Evolutionary conservation across 2,329 filamentous ascomycete genomes (phyloP), one percentile per base, ranked within the genome.

Genomic region (Peltaster fructicola): DNA sequence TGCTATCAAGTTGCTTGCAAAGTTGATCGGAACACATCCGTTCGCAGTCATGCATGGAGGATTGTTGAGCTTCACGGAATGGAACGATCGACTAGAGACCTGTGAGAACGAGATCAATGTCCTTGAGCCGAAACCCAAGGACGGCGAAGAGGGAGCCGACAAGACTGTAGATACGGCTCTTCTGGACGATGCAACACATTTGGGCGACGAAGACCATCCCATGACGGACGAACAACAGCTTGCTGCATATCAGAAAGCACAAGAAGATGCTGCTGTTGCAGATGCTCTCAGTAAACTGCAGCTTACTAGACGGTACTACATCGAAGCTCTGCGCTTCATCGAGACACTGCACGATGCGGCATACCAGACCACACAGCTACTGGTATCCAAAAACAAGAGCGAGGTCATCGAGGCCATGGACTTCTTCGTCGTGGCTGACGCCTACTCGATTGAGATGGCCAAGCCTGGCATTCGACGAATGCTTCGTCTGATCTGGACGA

Each of bases 341-440:
- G 76, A 92, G 33, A 76, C 90, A 5, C 61, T 98, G 12, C 80
- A 93, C 37, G 69, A 75, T 7, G 79, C 80, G 12, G 90, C 82
- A 1, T 65, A 65, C 6, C 71, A 72, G 2, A 73, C 95, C 16
- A 81, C 76, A 34, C 85, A 93, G 50, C 63, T 98, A 10, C 65
- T 98, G 3, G 80, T 81, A 5, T 90, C 88, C 15, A 80, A 79
- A 45, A 98, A 98, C 60, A 98, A 98, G 62, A 92, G 80, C 40
- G 88, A 98, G 50, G 79, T 95, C 14, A 92, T 98, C 33, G 90
- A 98, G 50, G 88, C 90, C 9, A 98, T 98, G 72, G 88, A 98
- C 48, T 98, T 90, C 53, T 91, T 98, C 39, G 82, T 90, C 39
- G 71, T 92, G 21, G 76, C 88, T 21, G 84, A 98, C 48, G 85